Evolutionary conservation across 192 early-diverging fungal genomes (phyloP), one percentile per base, ranked within the genome.

Genomic region (Entophlyctis luteolus): DNA sequence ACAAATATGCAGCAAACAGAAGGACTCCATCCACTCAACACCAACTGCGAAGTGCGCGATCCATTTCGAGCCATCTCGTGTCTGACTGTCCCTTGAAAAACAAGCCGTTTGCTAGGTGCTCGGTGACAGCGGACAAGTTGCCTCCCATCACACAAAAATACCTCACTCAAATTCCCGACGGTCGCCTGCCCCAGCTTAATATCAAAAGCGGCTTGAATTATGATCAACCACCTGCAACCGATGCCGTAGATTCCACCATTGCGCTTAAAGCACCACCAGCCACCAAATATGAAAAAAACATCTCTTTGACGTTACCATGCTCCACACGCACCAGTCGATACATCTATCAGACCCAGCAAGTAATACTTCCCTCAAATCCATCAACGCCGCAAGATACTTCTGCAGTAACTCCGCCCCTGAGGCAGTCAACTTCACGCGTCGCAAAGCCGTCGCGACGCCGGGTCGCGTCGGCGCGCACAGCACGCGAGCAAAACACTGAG

Each of bases 401-500:
- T 4, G 33, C 23, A n/a, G 12, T 34, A 8, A 12, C 20, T 6
- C 20, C 32, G 1, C 23, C 27, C 55, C 34, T 31, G 18, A 27
- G 14, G 47, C 5, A 60, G 18, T 1, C 1, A 37, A 25, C 23
- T 4, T 39, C 39, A 16, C 6, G 18, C 16, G 22, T 45, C 58
- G 25, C 25, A 14, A 20, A 37, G 37, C 58, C 35, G 16, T 12
- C 55, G 55, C 1, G 55, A 65, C 10, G 67, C 29, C 35, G 67
- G 14, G 67, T 69, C 6, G 67, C 67, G 6, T 23, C 16, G 20
- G 67, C 67, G 20, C 37, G 67, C 22, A 69, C 67, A 14, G 10
- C 56, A n/a, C 20, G 56, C 3, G 67, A 69, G 38, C 55, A 69
- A 46, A 49, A 65, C 32, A 12, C 48, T 27, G 31, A 65, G 18